A percentile compares a stretch with the other conserved stretches of the same genome.
phyloP scores from a whole-genome alignment of 257 asterid genomes.

The Jaltomata sinuosa region DNA sequence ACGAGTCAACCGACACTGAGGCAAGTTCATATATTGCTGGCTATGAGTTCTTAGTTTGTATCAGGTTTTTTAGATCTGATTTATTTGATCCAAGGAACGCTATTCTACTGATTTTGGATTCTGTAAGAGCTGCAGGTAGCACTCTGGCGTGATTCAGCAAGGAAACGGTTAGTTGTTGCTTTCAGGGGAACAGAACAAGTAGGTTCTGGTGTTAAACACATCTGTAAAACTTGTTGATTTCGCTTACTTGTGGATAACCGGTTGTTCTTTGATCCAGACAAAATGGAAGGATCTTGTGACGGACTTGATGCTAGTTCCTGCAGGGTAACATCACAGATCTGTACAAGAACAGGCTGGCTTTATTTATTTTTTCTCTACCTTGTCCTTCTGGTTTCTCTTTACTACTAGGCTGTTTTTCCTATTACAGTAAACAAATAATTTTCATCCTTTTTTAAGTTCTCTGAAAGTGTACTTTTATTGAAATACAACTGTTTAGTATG shows the following conservation, averaged over 20 bases:
- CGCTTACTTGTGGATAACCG: conserved; percentile 6
- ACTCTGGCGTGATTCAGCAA: conserved; percentile 72
- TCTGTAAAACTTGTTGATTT: not conserved
- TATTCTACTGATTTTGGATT: conserved; percentile 12
- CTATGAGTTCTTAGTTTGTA: not conserved
- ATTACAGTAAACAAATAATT: not conserved
- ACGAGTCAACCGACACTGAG: conserved; percentile 85
- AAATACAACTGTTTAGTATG: not conserved
- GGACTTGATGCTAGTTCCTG: conserved; percentile 86
- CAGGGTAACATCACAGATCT: conserved; percentile 49
- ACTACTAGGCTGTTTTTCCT: not conserved
- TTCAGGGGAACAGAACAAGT: conserved; percentile 99
- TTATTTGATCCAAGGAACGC: not conserved
- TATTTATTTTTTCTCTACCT: not conserved
- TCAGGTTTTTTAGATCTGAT: conserved; percentile 1
- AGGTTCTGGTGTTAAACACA: conserved; percentile 12
- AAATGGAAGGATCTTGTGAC: conserved; percentile 93
- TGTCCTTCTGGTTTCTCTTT: not conserved
- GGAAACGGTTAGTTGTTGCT: conserved; percentile 87
- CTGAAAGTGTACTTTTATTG: not conserved
- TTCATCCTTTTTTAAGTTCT: not conserved
- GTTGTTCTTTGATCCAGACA: conserved; percentile 39
- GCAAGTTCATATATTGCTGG: conserved; percentile 28
- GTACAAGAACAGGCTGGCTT: not conserved
- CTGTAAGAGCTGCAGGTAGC: conserved; percentile 57